Evolutionary conservation across 1,139 yeast genomes (phyloP).

Genomic region (Diutina rugosa): DNA sequence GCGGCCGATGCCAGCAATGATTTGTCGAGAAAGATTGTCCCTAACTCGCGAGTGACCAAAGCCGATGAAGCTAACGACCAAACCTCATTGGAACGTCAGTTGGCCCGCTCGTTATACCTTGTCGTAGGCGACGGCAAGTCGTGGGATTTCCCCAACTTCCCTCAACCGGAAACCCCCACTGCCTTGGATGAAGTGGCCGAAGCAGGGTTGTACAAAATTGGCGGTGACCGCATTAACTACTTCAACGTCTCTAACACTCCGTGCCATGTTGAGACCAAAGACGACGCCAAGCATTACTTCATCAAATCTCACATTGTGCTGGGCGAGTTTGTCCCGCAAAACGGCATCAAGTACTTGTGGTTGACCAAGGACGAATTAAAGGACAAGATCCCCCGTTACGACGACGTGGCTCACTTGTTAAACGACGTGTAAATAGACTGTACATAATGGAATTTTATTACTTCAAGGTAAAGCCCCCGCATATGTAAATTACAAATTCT

Average conservation of each 20-base stretch:
- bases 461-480: neutral
- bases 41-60: constrained; percentile 60
- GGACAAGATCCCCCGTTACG: constrained; percentile 42
- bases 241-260: constrained; percentile 89
- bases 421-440: constrained; percentile 21
- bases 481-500: constrained; percentile 21
- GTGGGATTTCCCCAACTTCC: constrained; percentile 79
- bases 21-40: constrained; percentile 55
- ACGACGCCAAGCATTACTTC: constrained; percentile 40
- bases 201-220: constrained; percentile 53
- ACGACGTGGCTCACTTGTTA: constrained; percentile 38
- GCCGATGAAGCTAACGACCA: constrained; percentile 59
- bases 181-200: constrained; percentile 70
- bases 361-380: constrained; percentile 68
- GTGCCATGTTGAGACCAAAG: constrained; percentile 46
- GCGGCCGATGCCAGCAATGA: constrained; percentile 17
- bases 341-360: constrained; percentile 50
- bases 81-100: constrained; percentile 62
- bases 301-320: constrained; percentile 84
- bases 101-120: constrained; percentile 71
- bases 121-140: constrained; percentile 32
- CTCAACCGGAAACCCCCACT: constrained; percentile 17
- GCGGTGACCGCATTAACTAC: constrained; percentile 68
- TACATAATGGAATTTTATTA: neutral
- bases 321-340: constrained; percentile 56